phyloP scores from a whole-genome alignment of 768 basidiomycete genomes.

The Rhodosporidiobolus sp. region DNA sequence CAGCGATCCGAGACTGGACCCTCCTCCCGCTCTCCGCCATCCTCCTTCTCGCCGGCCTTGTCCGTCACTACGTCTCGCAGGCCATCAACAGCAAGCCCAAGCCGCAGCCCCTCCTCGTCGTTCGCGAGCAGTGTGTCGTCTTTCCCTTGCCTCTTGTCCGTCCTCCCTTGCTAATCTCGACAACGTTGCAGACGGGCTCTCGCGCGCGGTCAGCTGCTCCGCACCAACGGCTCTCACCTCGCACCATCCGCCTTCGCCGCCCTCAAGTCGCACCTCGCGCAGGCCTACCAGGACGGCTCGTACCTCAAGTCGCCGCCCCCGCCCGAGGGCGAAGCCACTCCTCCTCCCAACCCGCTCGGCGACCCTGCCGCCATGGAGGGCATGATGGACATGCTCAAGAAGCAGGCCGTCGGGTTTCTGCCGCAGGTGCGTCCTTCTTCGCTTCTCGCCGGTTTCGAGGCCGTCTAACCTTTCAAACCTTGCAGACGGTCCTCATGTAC shows the following conservation, averaged over 20 bases:
- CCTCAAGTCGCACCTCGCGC: conserved; percentile 46
- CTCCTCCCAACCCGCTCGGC: conserved; percentile 50
- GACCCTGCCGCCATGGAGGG: conserved; percentile 50
- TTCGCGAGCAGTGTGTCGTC: conserved; percentile 84
- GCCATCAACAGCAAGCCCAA: conserved; percentile 81
- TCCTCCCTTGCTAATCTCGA: background rate
- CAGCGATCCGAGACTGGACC: conserved; percentile 36
- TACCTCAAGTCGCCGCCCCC: conserved; percentile 84
- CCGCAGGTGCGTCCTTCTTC: conserved; percentile 50
- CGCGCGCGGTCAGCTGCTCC: conserved; percentile 36
- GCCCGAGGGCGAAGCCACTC: conserved; percentile 45
- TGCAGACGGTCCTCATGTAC: conserved; percentile 96
- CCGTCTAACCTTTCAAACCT: background rate
- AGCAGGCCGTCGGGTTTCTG: conserved; percentile 99
- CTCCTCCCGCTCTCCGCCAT: conserved; percentile 29
- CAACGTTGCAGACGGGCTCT: conserved; percentile 25
- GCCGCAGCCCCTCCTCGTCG: conserved; percentile 67
- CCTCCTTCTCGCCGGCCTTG: conserved; percentile 63
- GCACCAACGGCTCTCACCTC: conserved; percentile 31
- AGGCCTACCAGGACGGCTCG: conserved; percentile 55
- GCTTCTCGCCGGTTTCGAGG: background rate
- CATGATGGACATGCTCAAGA: conserved; percentile 99
- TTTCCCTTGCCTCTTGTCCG: background rate
- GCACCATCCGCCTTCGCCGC: conserved; percentile 48
- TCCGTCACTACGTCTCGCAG: conserved; percentile 86